Conservation (phyloP, 495 filamentous ascomycete species). For the Delitschia confertaspora region DNA sequence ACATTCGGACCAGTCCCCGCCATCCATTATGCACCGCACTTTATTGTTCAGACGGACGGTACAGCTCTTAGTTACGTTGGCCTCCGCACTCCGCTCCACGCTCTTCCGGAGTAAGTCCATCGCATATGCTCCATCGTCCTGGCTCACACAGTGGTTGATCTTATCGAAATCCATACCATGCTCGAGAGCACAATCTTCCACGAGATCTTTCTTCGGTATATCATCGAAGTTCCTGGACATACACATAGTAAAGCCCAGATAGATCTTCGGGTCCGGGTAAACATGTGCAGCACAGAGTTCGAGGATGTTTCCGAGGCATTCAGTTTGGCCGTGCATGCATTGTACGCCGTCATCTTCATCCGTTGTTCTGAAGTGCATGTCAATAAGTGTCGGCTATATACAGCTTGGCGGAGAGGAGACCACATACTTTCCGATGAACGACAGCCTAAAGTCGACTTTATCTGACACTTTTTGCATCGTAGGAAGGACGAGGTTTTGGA, state of each 20-base stretch:
- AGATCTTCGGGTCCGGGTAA: slow-evolving; percentile 73
- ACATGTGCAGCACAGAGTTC: slow-evolving; percentile 79
- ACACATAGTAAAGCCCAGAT: slow-evolving; percentile 86
- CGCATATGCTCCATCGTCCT: slow-evolving; percentile 51
- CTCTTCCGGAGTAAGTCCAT: slow-evolving; percentile 66
- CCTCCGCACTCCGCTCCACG: slow-evolving; percentile 56
- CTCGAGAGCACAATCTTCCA: slow-evolving; percentile 79
- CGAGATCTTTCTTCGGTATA: slow-evolving; percentile 64
- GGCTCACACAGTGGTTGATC: slow-evolving; percentile 70
- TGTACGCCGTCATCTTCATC: slow-evolving; percentile 51
- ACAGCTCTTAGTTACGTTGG: slow-evolving; percentile 73
- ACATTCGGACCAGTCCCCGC: slow-evolving; percentile 73
- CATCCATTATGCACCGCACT: slow-evolving; percentile 77
- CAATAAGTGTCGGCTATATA: not conserved
- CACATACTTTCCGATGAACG: slow-evolving; percentile 75
- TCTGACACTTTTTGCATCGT: slow-evolving; percentile 71
- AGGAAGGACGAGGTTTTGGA: slow-evolving; percentile 72
- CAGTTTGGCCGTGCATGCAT: slow-evolving; percentile 81
- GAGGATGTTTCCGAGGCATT: slow-evolving; percentile 92
- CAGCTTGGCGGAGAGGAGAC: not conserved
- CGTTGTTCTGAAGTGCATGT: slow-evolving; percentile 22
- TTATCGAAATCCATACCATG: slow-evolving; percentile 78
- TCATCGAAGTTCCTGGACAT: slow-evolving; percentile 58
- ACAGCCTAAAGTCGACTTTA: slow-evolving; percentile 85
- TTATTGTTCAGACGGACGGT: slow-evolving; percentile 68